Percentiles rank a stretch among this genome's conserved stretches.
These are phyloP conservation scores for Lepiota venenata DNA, from an alignment of 768 basidiomycete genomes.

Conservation along the genomic window DNA sequence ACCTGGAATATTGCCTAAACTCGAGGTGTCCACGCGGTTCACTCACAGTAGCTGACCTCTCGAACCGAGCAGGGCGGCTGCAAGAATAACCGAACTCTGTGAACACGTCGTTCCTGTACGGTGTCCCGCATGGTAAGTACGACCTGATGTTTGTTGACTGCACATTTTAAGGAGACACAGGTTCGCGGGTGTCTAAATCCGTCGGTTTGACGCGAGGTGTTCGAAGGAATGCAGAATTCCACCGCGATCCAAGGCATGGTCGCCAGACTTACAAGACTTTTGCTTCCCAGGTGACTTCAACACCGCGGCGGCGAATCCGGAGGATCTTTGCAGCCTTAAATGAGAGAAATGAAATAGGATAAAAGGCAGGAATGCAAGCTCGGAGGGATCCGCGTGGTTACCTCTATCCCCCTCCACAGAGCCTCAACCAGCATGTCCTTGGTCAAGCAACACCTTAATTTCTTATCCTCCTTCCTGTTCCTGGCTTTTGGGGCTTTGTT, in stretches of 20 bases:
- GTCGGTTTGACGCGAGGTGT: not conserved
- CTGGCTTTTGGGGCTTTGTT: not conserved
- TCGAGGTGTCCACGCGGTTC: not conserved
- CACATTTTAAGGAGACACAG: not conserved
- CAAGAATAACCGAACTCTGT: not conserved
- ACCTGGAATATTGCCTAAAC: not conserved
- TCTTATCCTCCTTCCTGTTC: constrained; percentile 4
- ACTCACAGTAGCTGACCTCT: not conserved
- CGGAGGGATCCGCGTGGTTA: not conserved
- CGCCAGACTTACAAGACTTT: not conserved
- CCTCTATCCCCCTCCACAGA: not conserved
- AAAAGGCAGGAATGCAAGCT: not conserved
- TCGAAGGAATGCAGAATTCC: not conserved
- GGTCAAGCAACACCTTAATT: not conserved
- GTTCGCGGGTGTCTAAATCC: not conserved
- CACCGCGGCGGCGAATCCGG: not conserved
- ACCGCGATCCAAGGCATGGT: not conserved
- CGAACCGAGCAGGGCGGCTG: not conserved
- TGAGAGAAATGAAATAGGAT: not conserved
- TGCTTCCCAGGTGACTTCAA: constrained; percentile 6
- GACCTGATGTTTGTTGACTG: not conserved
- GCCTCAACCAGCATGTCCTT: not conserved
- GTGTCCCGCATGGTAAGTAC: not conserved
- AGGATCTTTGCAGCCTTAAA: not conserved
- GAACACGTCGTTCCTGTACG: not conserved